Evolutionary conservation across 495 filamentous ascomycete genomes (phyloP).

Genomic region (Xylaria flabelliformis): DNA sequence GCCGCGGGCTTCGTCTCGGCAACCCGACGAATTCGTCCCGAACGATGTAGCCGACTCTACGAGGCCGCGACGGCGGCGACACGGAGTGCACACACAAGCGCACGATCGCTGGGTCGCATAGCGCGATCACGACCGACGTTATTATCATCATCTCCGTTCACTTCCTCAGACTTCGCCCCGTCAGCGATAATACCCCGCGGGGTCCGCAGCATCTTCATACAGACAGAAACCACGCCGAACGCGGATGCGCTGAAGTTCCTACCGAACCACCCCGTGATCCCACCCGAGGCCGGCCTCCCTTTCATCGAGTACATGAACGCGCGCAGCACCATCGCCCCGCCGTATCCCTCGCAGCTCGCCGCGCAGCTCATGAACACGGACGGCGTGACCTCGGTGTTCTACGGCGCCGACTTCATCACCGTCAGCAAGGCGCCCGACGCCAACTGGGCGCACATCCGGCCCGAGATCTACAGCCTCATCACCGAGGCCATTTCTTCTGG

Average conservation of each 20-base stretch:
- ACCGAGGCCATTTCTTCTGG: conserved; percentile 87
- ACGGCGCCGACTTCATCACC: conserved; percentile 94
- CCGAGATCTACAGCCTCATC: conserved; percentile 93
- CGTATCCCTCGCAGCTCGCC: conserved; percentile 91
- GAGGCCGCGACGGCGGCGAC: conserved; percentile 18
- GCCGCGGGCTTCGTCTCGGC: conserved; percentile 36
- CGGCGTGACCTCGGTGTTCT: conserved; percentile 92
- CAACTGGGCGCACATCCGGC: conserved; percentile 93
- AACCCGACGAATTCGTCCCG: conserved; percentile 30
- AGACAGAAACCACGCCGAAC: conserved; percentile 94
- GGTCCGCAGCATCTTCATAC: conserved; percentile 90
- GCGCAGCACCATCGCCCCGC: conserved; percentile 83
- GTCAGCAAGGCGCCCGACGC: conserved; percentile 87
- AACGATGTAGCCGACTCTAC: conserved; percentile 33
- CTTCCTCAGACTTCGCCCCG: conserved; percentile 22
- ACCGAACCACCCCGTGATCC: conserved; percentile 82
- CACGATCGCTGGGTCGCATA: conserved; percentile 34
- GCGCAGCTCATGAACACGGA: conserved; percentile 89
- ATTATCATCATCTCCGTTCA: conserved; percentile 19
- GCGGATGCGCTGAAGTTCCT: conserved; percentile 92
- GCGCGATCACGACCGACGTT: conserved; percentile 34
- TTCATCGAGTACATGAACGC: conserved; percentile 93
- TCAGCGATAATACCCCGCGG: conserved; percentile 39
- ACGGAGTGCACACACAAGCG: conserved; percentile 36
- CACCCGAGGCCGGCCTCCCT: conserved; percentile 69